Evolutionary conservation across 371 early-diverging fungal genomes (phyloP).

Genomic region (Saksenaea vasiformis): DNA sequence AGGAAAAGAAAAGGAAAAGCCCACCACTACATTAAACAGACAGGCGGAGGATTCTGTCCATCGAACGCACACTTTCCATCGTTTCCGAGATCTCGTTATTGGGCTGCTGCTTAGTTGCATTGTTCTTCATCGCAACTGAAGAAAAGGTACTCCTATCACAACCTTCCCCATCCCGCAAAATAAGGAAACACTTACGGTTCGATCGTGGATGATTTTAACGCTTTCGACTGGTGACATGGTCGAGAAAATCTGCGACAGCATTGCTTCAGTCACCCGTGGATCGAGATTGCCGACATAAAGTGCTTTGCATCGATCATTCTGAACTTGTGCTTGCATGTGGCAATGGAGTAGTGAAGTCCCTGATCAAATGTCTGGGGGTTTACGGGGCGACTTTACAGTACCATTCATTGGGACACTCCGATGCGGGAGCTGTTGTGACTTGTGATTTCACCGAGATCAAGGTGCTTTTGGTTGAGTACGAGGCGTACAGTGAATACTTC

Average conservation of each 20-base stretch:
- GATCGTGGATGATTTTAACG: slow-evolving; percentile 82
- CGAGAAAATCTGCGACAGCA: slow-evolving; percentile 71
- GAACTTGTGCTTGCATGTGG: slow-evolving; percentile 5
- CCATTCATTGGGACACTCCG: too few species aligned
- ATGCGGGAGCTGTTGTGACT: too few species aligned
- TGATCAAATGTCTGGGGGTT: background rate
- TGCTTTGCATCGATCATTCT: slow-evolving; percentile 59
- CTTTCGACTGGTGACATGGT: slow-evolving; percentile 61
- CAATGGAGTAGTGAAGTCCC: slow-evolving; percentile 1
- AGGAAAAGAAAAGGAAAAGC: background rate
- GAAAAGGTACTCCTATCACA: slow-evolving; percentile 1
- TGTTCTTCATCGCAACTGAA: slow-evolving; percentile 2
- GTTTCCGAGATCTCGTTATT: background rate
- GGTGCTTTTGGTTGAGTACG: too few species aligned
- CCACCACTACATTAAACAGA: background rate
- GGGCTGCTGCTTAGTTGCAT: background rate
- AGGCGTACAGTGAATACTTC: too few species aligned
- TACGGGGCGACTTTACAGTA: too few species aligned
- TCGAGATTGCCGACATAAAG: slow-evolving; percentile 88
- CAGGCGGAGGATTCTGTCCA: background rate
- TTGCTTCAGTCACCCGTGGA: slow-evolving; percentile 73
- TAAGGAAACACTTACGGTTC: slow-evolving; percentile 60
- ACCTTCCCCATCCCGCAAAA: slow-evolving; percentile 10
- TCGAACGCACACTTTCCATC: background rate
- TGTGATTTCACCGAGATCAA: too few species aligned